These are phyloP conservation scores for Lentinula sp. DNA, from an alignment of 768 basidiomycete genomes.

Conservation along the genomic window DNA sequence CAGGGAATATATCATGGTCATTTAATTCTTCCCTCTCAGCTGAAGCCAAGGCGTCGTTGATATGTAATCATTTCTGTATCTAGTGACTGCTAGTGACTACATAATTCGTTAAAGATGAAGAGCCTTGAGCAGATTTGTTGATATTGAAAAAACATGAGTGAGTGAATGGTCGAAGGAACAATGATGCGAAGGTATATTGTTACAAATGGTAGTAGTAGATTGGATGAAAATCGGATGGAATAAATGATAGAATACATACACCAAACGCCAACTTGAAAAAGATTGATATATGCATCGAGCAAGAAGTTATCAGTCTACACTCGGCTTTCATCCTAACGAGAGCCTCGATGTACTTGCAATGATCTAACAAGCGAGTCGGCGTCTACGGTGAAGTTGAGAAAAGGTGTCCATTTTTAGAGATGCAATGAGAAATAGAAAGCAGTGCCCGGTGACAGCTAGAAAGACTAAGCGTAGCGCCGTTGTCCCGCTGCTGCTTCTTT, in stretches of 20 bases:
- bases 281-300: neutral
- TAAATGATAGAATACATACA: constrained; percentile 6
- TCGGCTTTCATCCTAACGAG: too few relatives aligned
- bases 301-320: neutral
- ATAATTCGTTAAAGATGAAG: neutral
- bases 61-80: neutral
- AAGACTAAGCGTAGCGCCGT: neutral
- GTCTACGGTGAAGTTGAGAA: neutral
- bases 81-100: neutral
- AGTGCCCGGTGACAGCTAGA: neutral
- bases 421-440: neutral
- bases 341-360: neutral
- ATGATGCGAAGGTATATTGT: neutral
- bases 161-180: neutral
- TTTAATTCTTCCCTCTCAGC: too few relatives aligned
- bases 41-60: neutral
- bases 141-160: neutral
- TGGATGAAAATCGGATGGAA: neutral
- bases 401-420: neutral
- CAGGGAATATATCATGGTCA: too few relatives aligned
- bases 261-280: neutral
- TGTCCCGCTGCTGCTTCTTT: neutral
- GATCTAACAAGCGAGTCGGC: neutral
- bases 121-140: neutral
- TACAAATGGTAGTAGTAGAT: neutral